Conservation (phyloP, 2,329 filamentous ascomycete genomes). For the Cladophialophora bantiana region DNA sequence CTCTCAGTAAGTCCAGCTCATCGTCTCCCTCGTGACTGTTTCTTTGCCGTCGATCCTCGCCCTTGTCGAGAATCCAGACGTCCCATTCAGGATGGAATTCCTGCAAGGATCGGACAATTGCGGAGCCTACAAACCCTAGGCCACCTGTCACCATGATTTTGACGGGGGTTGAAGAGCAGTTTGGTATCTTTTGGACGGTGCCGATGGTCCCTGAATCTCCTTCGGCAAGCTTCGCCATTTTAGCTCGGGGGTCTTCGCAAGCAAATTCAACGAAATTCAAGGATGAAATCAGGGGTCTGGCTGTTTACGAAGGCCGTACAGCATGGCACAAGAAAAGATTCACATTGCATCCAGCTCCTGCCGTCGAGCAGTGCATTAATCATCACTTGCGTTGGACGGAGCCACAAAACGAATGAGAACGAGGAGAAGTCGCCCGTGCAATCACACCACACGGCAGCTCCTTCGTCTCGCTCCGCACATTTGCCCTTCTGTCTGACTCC, state of each 20-base stretch:
- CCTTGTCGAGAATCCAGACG: slow-evolving; percentile 48
- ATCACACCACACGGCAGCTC: slow-evolving; percentile 14
- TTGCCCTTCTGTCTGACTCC: not conserved
- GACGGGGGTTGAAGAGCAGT: not conserved
- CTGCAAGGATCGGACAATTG: slow-evolving; percentile 47
- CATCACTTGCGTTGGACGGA: slow-evolving; percentile 6
- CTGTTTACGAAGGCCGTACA: not conserved
- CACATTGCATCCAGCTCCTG: not conserved
- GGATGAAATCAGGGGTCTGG: not conserved
- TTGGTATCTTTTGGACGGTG: not conserved
- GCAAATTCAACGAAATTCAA: not conserved
- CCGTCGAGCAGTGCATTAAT: slow-evolving; percentile 11
- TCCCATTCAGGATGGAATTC: slow-evolving; percentile 48
- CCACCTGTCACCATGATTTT: slow-evolving; percentile 49
- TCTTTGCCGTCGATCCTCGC: slow-evolving; percentile 23
- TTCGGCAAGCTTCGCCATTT: slow-evolving; percentile 19
- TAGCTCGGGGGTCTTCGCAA: not conserved
- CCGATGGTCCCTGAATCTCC: slow-evolving; percentile 1
- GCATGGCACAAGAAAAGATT: not conserved
- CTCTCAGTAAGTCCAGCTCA: slow-evolving; percentile 20
- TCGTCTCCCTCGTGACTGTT: slow-evolving; percentile 6
- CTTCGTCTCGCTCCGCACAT: slow-evolving; percentile 4
- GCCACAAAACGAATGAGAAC: slow-evolving; percentile 10
- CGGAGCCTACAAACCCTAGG: slow-evolving; percentile 51
- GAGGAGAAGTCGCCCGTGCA: slow-evolving; percentile 8